These are phyloP conservation scores for Ziziphus jujuba DNA, from an alignment of 306 rosid genomes.

Conservation along the genomic window DNA sequence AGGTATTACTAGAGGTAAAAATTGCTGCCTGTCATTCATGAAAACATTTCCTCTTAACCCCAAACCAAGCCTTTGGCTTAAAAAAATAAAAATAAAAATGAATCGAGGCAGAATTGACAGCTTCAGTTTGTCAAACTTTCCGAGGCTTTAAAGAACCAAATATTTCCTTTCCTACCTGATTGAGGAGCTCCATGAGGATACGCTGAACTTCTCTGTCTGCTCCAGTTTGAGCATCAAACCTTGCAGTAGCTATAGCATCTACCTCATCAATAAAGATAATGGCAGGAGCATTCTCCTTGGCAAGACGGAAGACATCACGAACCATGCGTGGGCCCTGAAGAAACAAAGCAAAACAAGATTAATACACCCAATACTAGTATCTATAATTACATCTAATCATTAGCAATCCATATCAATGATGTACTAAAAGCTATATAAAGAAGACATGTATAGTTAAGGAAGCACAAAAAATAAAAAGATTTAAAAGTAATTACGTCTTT, in stretches of 20 bases:
- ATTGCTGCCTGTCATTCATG: not conserved
- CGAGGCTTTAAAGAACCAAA: not conserved
- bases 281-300: constrained; percentile 99
- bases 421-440: too few relatives aligned
- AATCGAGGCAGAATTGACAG: not conserved
- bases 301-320: constrained; percentile 99
- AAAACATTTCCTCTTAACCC: not conserved
- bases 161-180: constrained; percentile 56
- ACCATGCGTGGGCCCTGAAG: constrained; percentile 94
- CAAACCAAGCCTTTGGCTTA: not conserved
- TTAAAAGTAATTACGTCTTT: not conserved
- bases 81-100: too few relatives aligned
- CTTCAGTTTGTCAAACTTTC: not conserved
- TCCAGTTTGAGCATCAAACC: constrained; percentile 99
- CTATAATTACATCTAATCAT: not conserved
- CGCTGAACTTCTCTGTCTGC: constrained; percentile 99
- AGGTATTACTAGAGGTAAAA: not conserved
- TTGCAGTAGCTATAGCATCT: constrained; percentile 97
- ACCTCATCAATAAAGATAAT: constrained; percentile 98
- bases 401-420: not conserved
- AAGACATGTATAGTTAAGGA: too few relatives aligned
- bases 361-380: not conserved
- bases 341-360: not conserved
- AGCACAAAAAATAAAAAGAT: not conserved
- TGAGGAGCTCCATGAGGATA: constrained; percentile 96